Evolutionary conservation across 2,329 filamentous ascomycete species (phyloP), one percentile per base, ranked within the genome.

Genomic region (Hypoxylon sp.): DNA sequence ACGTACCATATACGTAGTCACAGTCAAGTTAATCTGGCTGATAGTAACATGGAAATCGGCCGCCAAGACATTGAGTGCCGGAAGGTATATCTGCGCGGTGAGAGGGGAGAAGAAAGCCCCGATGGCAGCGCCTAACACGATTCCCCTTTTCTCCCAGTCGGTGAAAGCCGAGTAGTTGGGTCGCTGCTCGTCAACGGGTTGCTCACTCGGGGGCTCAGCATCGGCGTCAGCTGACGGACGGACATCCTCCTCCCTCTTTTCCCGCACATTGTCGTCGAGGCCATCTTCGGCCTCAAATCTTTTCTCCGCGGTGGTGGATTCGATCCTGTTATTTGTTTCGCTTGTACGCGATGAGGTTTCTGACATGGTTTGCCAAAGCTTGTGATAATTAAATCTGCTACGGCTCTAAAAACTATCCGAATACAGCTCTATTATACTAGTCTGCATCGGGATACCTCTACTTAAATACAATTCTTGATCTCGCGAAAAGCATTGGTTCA

Each of bases 21-120:
- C 74, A 19, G 78, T 79, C 62, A 79, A 70, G 48, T 78, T 83
- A 50, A 83, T 79, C 59, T 78, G 59, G n/a, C 63, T 71, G 8
- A 70, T 37, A 3, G 75, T 71, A n/a, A 85, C 80, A 42, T 78
- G 24, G 8, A 85, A 73, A 29, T 83, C 81, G 2, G 74, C 70
- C 4, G 83, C 79, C 8, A 85, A 71, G 2, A 77, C 73, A 19
- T 78, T 78, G 11, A 84, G 76, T 0, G 83, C 83, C 8, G 83
- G 84, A 35, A 83, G 81, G 76, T 84, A 85, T 4, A 84, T 84
- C 58, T 81, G 75, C 5, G 74, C 76, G 8, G 75, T 77, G 8
- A 79, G 54, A 11, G 77, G 78, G 0, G 78, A 78, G 53, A 79
- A 76, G 67, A 79, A 74, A n/a, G 77, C 76, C 3, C 74, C 75